These are phyloP conservation scores for Pezicula neosporulosa DNA, from an alignment of 2,329 filamentous ascomycete species.

Conservation along the genomic window DNA sequence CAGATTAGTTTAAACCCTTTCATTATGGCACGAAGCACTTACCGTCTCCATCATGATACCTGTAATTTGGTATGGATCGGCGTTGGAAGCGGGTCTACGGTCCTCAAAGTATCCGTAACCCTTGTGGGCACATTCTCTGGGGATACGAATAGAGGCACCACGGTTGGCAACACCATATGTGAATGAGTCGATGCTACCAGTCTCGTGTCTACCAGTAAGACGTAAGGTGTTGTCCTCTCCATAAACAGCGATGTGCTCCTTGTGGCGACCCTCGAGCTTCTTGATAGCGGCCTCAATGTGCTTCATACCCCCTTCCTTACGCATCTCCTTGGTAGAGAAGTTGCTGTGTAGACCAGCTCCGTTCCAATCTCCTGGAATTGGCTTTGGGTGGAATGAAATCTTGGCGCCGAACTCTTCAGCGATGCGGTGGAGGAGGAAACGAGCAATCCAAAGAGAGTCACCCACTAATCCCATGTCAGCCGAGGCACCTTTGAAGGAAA, in stretches of 20 bases:
- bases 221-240: slow-evolving; percentile 94
- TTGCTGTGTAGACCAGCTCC: slow-evolving; percentile 91
- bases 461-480: slow-evolving; percentile 58
- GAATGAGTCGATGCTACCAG: slow-evolving; percentile 89
- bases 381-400: slow-evolving; percentile 95
- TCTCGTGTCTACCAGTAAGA: slow-evolving; percentile 92
- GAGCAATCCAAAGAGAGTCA: slow-evolving; percentile 93
- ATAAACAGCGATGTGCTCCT: slow-evolving; percentile 88
- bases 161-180: slow-evolving; percentile 93
- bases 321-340: slow-evolving; percentile 88
- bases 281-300: slow-evolving; percentile 82
- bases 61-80: slow-evolving; percentile 73
- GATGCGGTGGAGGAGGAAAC: slow-evolving; percentile 85
- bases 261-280: slow-evolving; percentile 75
- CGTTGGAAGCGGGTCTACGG: slow-evolving; percentile 78
- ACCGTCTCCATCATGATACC: slow-evolving; percentile 34
- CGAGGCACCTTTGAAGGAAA: background rate
- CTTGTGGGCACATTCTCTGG: slow-evolving; percentile 77
- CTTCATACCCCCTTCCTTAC: slow-evolving; percentile 91
- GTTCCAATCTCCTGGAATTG: slow-evolving; percentile 95
- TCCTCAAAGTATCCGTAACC: slow-evolving; percentile 96
- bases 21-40: slow-evolving; percentile 10
- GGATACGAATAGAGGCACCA: slow-evolving; percentile 90
- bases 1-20: slow-evolving; percentile 11
- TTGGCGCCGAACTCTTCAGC: slow-evolving; percentile 96